Percentiles rank a stretch among this genome's conserved stretches.
phyloP scores from a whole-genome alignment of 2,329 filamentous ascomycete species.

The Colletotrichum sp. region DNA sequence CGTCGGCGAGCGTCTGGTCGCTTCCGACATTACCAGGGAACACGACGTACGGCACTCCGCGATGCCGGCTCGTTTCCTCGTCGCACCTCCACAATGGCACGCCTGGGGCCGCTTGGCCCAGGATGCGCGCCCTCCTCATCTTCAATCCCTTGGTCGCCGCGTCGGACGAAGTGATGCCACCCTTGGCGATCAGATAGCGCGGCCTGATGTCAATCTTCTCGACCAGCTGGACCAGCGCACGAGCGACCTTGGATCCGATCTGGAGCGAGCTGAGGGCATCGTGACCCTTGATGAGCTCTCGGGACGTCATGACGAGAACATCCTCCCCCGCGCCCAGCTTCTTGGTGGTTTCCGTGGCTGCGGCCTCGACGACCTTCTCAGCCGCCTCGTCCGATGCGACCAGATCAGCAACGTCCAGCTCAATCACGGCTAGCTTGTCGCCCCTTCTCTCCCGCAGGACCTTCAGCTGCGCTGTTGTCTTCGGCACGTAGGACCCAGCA shows the following conservation, averaged over 20 bases:
- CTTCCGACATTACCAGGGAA: conserved; percentile 63
- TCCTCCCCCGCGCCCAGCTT: conserved; percentile 49
- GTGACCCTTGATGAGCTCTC: conserved; percentile 45
- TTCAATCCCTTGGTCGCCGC: conserved; percentile 60
- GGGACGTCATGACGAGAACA: conserved; percentile 63
- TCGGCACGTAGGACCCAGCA: conserved; percentile 62
- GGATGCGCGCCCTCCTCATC: conserved; percentile 57
- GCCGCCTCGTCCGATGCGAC: conserved; percentile 7
- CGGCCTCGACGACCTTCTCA: conserved; percentile 1
- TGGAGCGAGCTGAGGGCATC: conserved; percentile 56
- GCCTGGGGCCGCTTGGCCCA: conserved; percentile 61
- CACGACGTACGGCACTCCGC: conserved; percentile 58
- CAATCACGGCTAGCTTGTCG: conserved; percentile 18
- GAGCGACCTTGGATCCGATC: conserved; percentile 58
- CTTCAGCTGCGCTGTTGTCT: conserved; percentile 51
- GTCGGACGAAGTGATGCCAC: conserved; percentile 64
- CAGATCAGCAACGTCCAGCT: conserved; percentile 21
- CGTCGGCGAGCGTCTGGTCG: conserved; percentile 47
- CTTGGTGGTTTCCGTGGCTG: conserved; percentile 20
- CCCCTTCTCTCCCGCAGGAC: conserved; percentile 20
- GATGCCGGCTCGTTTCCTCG: conserved; percentile 53
- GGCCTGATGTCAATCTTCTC: conserved; percentile 49
- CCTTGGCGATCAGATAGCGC: conserved; percentile 62
- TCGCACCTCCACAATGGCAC: conserved; percentile 64
- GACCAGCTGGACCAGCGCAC: conserved; percentile 54